Conservation (phyloP, 345 rosid genomes). For the Pelargonium nanum region DNA sequence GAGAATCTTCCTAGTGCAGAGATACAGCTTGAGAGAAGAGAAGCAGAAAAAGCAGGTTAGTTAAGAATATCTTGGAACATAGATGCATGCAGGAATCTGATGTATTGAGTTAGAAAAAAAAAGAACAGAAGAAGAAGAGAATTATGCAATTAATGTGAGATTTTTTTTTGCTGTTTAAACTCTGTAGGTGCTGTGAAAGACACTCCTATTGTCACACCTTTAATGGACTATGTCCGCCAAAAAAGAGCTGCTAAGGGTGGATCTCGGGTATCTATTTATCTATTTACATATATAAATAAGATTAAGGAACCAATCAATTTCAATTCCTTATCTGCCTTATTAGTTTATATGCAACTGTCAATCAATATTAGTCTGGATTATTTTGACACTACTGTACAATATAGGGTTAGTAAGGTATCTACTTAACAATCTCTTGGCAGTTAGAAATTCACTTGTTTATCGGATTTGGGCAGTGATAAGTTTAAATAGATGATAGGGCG, state of each 20-base stretch:
- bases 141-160: neutral
- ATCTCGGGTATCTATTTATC: conserved; percentile 28
- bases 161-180: neutral
- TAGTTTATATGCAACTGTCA: neutral
- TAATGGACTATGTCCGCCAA: conserved; percentile 61
- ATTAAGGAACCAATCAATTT: neutral
- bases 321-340: neutral
- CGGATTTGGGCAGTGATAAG: too few species aligned
- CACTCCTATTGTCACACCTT: conserved; percentile 42
- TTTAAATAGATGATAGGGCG: too few species aligned
- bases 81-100: neutral
- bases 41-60: conserved; percentile 62
- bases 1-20: conserved; percentile 76
- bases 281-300: neutral
- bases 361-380: too few species aligned
- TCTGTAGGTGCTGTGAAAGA: conserved; percentile 36
- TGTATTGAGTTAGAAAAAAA: neutral
- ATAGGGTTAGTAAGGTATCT: too few species aligned
- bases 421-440: neutral
- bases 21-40: conserved; percentile 59
- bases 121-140: neutral
- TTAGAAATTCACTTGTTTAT: neutral
- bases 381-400: too few species aligned
- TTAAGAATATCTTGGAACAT: conserved; percentile 1
- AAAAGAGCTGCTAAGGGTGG: conserved; percentile 46